These are phyloP conservation scores for Funneliformis geosporum DNA, from an alignment of 192 early-diverging fungal species.

Conservation along the genomic window DNA sequence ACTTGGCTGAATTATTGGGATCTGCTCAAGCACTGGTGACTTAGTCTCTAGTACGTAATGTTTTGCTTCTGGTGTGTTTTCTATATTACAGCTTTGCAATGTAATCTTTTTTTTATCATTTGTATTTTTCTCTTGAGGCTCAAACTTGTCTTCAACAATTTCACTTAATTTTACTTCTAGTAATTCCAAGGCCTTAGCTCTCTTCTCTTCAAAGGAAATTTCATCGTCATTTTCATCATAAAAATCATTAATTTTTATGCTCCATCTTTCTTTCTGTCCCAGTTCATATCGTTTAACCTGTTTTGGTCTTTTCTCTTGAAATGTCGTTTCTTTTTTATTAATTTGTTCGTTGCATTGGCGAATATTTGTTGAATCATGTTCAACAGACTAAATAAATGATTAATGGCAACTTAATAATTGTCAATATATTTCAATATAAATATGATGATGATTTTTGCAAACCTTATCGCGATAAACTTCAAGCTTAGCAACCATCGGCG, in stretches of 20 bases:
- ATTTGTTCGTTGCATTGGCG: background rate
- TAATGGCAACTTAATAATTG: background rate
- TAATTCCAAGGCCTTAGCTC: background rate
- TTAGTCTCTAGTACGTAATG: too few relatives aligned
- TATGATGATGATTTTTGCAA: background rate
- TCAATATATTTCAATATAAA: background rate
- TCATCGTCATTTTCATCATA: slow-evolving; percentile 12
- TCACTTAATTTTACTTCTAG: background rate
- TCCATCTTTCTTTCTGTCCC: background rate
- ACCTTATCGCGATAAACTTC: slow-evolving; percentile 40
- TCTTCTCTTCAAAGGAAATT: slow-evolving; percentile 28
- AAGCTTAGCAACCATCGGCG: slow-evolving; percentile 18
- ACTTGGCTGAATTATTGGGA: background rate
- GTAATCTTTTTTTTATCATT: too few relatives aligned
- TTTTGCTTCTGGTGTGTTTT: too few relatives aligned
- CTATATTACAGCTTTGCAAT: too few relatives aligned
- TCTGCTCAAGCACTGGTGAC: too few relatives aligned
- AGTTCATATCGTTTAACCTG: background rate
- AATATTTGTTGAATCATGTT: background rate
- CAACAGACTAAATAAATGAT: background rate
- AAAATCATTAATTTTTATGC: slow-evolving; percentile 5
- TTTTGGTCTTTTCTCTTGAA: background rate
- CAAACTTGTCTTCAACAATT: background rate
- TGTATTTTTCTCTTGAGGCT: too few relatives aligned
- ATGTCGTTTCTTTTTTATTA: background rate